Percentiles rank a stretch among this genome's conserved stretches.
phyloP scores from a whole-genome alignment of 345 rosid genomes.

The Psidium friedrichsthalianum region DNA sequence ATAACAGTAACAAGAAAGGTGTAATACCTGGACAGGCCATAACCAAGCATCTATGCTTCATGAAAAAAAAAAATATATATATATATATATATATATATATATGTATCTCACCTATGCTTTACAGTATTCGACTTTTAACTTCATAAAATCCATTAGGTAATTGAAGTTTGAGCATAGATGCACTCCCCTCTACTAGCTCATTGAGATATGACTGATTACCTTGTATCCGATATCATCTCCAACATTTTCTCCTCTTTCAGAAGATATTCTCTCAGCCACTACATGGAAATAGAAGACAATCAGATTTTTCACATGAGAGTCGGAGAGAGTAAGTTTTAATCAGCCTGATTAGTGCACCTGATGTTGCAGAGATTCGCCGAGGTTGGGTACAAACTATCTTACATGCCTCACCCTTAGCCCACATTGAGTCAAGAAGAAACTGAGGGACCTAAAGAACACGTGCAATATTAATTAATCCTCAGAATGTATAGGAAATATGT shows the following conservation, averaged over 20 bases:
- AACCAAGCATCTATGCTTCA: not conserved
- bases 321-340: not conserved
- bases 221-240: slow-evolving; percentile 88
- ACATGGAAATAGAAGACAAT: slow-evolving; percentile 9
- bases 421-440: slow-evolving; percentile 68
- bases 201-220: slow-evolving; percentile 23
- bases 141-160: not conserved
- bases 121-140: not conserved
- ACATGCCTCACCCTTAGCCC: slow-evolving; percentile 69
- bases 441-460: slow-evolving; percentile 66
- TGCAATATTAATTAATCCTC: not conserved
- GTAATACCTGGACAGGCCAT: not conserved
- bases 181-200: not conserved
- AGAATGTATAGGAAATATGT: not conserved
- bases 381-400: slow-evolving; percentile 97
- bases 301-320: not conserved
- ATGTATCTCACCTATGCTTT: not conserved
- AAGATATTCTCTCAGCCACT: slow-evolving; percentile 92
- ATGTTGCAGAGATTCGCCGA: slow-evolving; percentile 91
- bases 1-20: not conserved
- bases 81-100: no score
- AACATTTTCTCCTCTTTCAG: slow-evolving; percentile 72
- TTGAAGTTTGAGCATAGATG: not conserved
- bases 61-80: no score
- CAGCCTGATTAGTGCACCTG: slow-evolving; percentile 37